Percentiles rank a stretch among this genome's conserved stretches.
Conservation (phyloP, 148 eudicot genomes). For the Fagopyrum homotropicum region DNA sequence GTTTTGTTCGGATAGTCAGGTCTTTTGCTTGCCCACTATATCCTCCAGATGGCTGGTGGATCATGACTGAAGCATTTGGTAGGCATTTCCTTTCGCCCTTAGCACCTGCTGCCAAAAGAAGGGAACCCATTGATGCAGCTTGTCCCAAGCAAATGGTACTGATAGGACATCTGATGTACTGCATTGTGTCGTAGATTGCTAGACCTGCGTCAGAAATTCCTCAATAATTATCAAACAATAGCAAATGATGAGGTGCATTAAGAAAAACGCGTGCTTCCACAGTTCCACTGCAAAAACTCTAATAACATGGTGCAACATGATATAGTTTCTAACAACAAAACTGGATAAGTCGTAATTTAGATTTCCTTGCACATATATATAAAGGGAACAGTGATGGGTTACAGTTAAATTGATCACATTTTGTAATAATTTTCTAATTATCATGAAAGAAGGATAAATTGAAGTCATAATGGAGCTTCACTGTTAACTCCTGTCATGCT, state of each 20-base stretch:
- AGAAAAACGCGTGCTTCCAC: neutral
- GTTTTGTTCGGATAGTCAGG: conserved; percentile 87
- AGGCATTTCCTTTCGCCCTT: conserved; percentile 88
- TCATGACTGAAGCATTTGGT: conserved; percentile 90
- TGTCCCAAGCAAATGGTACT: conserved; percentile 93
- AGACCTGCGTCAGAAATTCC: conserved; percentile 49
- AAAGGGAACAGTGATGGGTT: neutral
- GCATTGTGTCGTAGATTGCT: conserved; percentile 99
- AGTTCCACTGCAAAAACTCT: neutral
- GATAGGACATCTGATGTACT: conserved; percentile 90
- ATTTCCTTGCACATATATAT: neutral
- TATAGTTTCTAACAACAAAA: neutral
- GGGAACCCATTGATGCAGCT: conserved; percentile 97
- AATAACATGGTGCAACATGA: neutral
- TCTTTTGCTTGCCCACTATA: conserved; percentile 97
- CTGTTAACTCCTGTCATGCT: neutral
- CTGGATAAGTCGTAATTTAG: neutral
- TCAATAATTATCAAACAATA: neutral
- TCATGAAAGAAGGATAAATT: neutral
- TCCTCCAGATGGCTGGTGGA: conserved; percentile 98
- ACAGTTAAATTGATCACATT: neutral
- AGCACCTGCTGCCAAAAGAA: conserved; percentile 86
- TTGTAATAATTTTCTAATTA: neutral
- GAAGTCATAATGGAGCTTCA: neutral
- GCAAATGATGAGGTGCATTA: neutral